Evolutionary conservation across 2,329 filamentous ascomycete genomes (phyloP), one percentile per base, ranked within the genome.

Genomic region (Camptophora hylomeconis): DNA sequence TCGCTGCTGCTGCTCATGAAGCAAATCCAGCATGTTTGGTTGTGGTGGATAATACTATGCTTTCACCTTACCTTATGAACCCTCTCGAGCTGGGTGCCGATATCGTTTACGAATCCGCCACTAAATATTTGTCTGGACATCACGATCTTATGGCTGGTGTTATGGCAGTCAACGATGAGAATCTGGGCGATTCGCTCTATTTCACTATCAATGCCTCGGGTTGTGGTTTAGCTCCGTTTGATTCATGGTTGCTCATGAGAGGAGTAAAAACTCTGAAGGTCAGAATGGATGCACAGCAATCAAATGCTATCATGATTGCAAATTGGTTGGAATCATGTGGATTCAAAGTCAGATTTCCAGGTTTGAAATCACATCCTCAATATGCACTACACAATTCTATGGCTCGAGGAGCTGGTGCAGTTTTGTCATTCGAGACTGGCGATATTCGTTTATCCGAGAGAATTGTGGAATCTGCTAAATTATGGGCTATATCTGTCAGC

Each of bases 101-200:
- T 48, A 80, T 98, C 43, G 83, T 92, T 32, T 98, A 98, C 57
- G 89, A 98, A 61, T 92, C 81, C 15, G 89, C 89, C 32, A 98
- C 89, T 14, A 98, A 98, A 56, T 98, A 98, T 49, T 68, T 98
- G 5, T 95, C 86, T 1, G 89, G 89, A 17, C 89, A 98, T 54
- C 89, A 98, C 63, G 92, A 98, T 52, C 79, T 98, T 50, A 98
- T 98, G 89, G 89, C 89, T 7, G 89, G 92, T 39, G 84, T 98
- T 17, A 80, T 98, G 41, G 89, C 86, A 13, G 74, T 86, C 54
- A 95, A 95, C 52, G 78, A 92, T 49, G 55, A 72, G 4, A 61
- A 72, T 3, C 62, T 98, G 16, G 86, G 79, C 25, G 84, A 98
- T 47, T 82, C 80, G 50, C 74, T 98, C 43, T 98, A 80, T 62